These are phyloP conservation scores for Boletus putidus DNA, from an alignment of 1,284 basidiomycete species.

Conservation along the genomic window DNA sequence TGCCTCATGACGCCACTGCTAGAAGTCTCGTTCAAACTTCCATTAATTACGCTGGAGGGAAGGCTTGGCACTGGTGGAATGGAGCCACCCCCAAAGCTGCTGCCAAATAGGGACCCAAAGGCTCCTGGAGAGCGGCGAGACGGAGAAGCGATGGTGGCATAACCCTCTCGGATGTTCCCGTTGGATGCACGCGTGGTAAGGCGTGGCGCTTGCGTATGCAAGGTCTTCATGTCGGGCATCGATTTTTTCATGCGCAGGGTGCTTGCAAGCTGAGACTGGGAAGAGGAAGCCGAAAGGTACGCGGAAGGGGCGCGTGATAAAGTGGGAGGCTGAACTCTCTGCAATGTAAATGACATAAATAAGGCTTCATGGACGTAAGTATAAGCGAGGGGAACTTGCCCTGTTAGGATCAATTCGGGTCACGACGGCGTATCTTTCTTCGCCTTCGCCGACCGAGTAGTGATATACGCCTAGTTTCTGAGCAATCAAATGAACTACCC, in stretches of 20 bases:
- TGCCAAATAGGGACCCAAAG: slow-evolving; percentile 68
- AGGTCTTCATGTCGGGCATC: slow-evolving; percentile 90
- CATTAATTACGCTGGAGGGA: slow-evolving; percentile 57
- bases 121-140: slow-evolving; percentile 70
- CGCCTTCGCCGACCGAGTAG: slow-evolving; percentile 90
- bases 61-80: slow-evolving; percentile 79
- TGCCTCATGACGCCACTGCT: slow-evolving; percentile 68
- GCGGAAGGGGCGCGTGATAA: slow-evolving; percentile 74
- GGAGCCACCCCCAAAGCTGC: slow-evolving; percentile 38
- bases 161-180: slow-evolving; percentile 88
- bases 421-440: slow-evolving; percentile 91
- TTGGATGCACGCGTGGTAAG: slow-evolving; percentile 83
- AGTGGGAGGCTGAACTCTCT: slow-evolving; percentile 52
- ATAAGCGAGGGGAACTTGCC: slow-evolving; percentile 46
- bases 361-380: slow-evolving; percentile 19
- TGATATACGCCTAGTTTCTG: slow-evolving; percentile 95
- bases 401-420: slow-evolving; percentile 79
- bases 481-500: slow-evolving; percentile 94
- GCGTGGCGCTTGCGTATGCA: slow-evolving; percentile 78
- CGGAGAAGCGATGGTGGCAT: slow-evolving; percentile 83
- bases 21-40: slow-evolving; percentile 43
- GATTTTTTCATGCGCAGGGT: slow-evolving; percentile 89
- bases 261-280: slow-evolving; percentile 48
- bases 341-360: slow-evolving; percentile 28
- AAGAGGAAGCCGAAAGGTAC: slow-evolving; percentile 59